phyloP scores from a whole-genome alignment of 2,329 filamentous ascomycete genomes.

The Pseudogymnoascus verrucosus region DNA sequence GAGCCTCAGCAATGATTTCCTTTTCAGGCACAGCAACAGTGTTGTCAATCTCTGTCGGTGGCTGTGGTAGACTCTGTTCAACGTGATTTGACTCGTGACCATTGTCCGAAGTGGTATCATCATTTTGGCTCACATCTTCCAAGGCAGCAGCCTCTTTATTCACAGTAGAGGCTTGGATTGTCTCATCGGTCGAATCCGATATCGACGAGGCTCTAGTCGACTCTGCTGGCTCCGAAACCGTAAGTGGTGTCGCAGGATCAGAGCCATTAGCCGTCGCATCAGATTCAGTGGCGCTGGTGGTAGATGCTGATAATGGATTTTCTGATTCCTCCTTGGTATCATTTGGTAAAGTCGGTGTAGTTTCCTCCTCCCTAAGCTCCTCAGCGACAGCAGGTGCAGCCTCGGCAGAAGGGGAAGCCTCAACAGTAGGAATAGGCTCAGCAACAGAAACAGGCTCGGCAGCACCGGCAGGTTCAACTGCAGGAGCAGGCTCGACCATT shows the following conservation, averaged over 20 bases:
- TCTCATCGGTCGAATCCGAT: slow-evolving; percentile 56
- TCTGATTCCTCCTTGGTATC: slow-evolving; percentile 45
- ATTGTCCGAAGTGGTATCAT: background rate
- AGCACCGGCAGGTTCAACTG: background rate
- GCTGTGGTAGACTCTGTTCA: background rate
- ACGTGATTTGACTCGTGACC: background rate
- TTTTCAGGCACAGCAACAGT: background rate
- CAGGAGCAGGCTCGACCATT: background rate
- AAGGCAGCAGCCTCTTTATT: slow-evolving; percentile 8
- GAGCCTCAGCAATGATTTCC: background rate
- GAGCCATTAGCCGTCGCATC: slow-evolving; percentile 43
- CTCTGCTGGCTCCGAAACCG: slow-evolving; percentile 47
- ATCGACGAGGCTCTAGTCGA: slow-evolving; percentile 58
- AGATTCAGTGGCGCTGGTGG: slow-evolving; percentile 28
- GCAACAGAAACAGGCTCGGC: background rate
- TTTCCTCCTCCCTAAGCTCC: slow-evolving; percentile 18
- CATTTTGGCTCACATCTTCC: background rate
- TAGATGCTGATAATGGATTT: slow-evolving; percentile 41
- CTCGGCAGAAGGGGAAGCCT: background rate
- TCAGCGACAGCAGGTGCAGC: background rate
- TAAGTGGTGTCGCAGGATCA: slow-evolving; percentile 47
- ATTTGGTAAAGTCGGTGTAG: slow-evolving; percentile 21
- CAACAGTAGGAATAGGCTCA: background rate
- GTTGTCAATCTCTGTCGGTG: background rate
- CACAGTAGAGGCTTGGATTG: slow-evolving; percentile 32